These are phyloP conservation scores for Candida sp. DNA, from an alignment of 1,139 yeast genomes.

Conservation along the genomic window DNA sequence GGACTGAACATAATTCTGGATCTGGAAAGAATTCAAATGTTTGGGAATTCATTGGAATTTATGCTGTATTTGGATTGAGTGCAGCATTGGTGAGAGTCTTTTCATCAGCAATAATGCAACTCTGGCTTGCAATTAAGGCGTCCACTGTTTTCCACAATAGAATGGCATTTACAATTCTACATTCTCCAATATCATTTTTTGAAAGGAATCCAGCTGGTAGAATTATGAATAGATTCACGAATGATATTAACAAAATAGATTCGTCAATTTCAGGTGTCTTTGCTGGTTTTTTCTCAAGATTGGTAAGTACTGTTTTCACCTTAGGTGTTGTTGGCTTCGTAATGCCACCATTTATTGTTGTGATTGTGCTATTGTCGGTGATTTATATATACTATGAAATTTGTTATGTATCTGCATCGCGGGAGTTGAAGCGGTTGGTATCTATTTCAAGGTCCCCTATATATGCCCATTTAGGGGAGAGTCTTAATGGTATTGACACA, in stretches of 20 bases:
- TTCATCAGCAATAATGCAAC: slow-evolving; percentile 24
- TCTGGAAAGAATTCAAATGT: slow-evolving; percentile 18
- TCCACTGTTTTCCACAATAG: slow-evolving; percentile 25
- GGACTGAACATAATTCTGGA: slow-evolving; percentile 27
- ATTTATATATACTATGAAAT: slow-evolving; percentile 27
- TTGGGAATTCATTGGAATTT: slow-evolving; percentile 19
- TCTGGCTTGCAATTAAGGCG: slow-evolving; percentile 23
- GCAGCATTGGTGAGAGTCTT: slow-evolving; percentile 20
- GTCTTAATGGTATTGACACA: slow-evolving; percentile 57
- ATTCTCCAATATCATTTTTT: slow-evolving; percentile 33
- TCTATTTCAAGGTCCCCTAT: slow-evolving; percentile 48
- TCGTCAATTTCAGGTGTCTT: slow-evolving; percentile 22
- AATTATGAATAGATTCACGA: slow-evolving; percentile 30
- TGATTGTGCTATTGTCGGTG: slow-evolving; percentile 16
- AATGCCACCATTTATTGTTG: slow-evolving; percentile 18
- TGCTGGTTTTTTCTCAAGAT: slow-evolving; percentile 32
- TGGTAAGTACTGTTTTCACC: slow-evolving; percentile 44
- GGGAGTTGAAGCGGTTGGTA: slow-evolving; percentile 30
- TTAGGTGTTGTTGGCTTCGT: slow-evolving; percentile 40
- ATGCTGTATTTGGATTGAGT: slow-evolving; percentile 22
- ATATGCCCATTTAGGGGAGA: slow-evolving; percentile 62
- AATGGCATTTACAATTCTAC: slow-evolving; percentile 24
- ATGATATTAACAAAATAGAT: slow-evolving; percentile 26
- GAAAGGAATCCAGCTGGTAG: slow-evolving; percentile 34
- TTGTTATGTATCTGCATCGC: slow-evolving; percentile 26